Evolutionary conservation across 148 eudicot genomes (phyloP).

Genomic region (Gaultheria prostrata): DNA sequence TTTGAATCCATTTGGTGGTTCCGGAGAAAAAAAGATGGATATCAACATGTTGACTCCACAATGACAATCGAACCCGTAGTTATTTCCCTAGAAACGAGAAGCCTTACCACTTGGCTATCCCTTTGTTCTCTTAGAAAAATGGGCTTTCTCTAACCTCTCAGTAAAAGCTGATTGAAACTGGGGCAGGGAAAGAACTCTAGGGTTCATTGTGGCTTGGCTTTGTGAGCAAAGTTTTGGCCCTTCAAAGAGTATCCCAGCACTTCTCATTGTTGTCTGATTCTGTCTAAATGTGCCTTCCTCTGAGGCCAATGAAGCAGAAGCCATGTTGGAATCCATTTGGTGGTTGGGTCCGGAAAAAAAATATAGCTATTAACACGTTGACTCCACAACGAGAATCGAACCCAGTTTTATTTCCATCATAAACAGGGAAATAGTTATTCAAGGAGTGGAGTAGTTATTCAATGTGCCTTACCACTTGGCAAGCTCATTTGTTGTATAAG

Average conservation of each 20-base stretch:
- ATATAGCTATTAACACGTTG: background rate
- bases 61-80: no score
- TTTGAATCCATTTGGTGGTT: background rate
- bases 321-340: background rate
- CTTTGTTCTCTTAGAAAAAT: background rate
- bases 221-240: background rate
- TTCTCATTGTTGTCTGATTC: background rate
- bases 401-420: no score
- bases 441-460: no score
- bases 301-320: background rate
- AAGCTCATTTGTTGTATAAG: no score
- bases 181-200: background rate
- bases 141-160: no score
- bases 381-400: no score
- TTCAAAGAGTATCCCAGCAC: background rate
- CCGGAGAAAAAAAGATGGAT: background rate
- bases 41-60: background rate
- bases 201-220: background rate
- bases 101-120: no score
- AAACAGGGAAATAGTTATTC: no score
- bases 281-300: background rate
- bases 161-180: no score
- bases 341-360: background rate
- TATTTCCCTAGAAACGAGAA: no score
- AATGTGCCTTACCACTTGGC: no score